phyloP scores from a whole-genome alignment of 345 rosid species.

The Linum trigynum region DNA sequence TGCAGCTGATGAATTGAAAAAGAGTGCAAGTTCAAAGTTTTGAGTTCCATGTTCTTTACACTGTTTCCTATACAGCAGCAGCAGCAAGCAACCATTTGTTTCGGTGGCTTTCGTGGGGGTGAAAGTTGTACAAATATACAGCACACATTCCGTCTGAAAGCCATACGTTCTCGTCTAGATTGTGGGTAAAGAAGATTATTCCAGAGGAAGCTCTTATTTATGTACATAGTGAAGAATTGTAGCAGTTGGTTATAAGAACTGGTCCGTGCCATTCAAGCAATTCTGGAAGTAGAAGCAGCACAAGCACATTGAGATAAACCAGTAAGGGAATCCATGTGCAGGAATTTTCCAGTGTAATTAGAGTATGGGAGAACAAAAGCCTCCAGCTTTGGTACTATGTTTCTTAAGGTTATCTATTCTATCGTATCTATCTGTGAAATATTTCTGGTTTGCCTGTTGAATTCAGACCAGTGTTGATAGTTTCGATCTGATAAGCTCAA shows the following conservation, averaged over 20 bases:
- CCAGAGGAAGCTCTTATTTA: constrained; percentile 17
- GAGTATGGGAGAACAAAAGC: constrained; percentile 22
- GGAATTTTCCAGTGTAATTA: constrained; percentile 14
- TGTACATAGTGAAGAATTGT: constrained; percentile 15
- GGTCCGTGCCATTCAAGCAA: constrained; percentile 11
- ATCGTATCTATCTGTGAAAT: constrained; percentile 17
- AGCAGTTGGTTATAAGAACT: background rate
- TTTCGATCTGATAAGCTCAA: too few species aligned
- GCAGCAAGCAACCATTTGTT: constrained; percentile 23
- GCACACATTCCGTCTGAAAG: constrained; percentile 32
- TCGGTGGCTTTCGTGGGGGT: constrained; percentile 29
- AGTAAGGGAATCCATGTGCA: constrained; percentile 51
- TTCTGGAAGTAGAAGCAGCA: constrained; percentile 15
- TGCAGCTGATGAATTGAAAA: constrained; percentile 43
- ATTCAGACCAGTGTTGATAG: background rate
- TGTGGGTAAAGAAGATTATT: constrained; percentile 24
- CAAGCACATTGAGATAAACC: constrained; percentile 49
- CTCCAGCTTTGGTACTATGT: constrained; percentile 35
- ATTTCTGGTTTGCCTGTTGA: constrained; percentile 4
- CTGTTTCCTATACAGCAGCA: constrained; percentile 15
- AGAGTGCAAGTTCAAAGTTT: constrained; percentile 11
- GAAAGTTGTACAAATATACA: constrained; percentile 75
- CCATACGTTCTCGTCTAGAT: constrained; percentile 10
- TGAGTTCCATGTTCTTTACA: constrained; percentile 9
- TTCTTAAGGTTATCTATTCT: background rate